Base-by-base conservation (phyloP, 2,329 filamentous ascomycete genomes). In the Fusarium bulbicola region DNA sequence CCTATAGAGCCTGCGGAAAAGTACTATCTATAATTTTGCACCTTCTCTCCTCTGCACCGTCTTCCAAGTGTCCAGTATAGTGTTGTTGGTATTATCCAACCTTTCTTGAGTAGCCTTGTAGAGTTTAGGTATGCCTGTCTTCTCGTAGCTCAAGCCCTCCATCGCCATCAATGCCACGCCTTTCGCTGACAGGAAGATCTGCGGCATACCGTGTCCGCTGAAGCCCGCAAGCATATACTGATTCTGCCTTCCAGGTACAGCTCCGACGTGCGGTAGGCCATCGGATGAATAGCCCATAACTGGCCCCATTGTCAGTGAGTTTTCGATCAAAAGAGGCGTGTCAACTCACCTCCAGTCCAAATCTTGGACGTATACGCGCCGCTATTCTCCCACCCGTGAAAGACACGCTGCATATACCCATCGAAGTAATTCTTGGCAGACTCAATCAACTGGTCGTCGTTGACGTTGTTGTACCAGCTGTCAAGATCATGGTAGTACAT, bases 301-400 rank as follows among this genome's bases (percentile, higher is more conserved):
- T 82, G 24, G 24, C 24, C 24, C 24, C 24, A 26, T 26, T 26
- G 24, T 26, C 24, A 26, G 24, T 26, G 24, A 26, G 24, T 26
- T 26, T 26, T 26, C 24, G 24, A 26, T 26, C 24, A 26, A 26
- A 26, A 26, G 24, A 26, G 24, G 24, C 24, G 4, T 26, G 13
- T 49, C 12, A 46, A 49, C 82, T 63, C 43, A 74, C 73, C 60
- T n/a, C 73, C 66, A 16, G 73, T 74, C 72, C 82, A 84, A 4
- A 83, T 69, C 3, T 75, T 74, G 30, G 79, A 76, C 3, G 78
- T 71, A 53, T 77, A 56, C 9, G 83, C 84, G 10, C 78, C 79
- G 26, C 78, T 84, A 4, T 82, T 71, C 47, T 87, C 84, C 87
- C 86, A 89, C 2, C 86, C 86, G 3, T 70, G 77, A 61, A 87